Percentiles rank a stretch among this genome's conserved stretches.
phyloP scores from a whole-genome alignment of 225 moss, liverwort and hornwort species.

The Pleurozium schreberi region DNA sequence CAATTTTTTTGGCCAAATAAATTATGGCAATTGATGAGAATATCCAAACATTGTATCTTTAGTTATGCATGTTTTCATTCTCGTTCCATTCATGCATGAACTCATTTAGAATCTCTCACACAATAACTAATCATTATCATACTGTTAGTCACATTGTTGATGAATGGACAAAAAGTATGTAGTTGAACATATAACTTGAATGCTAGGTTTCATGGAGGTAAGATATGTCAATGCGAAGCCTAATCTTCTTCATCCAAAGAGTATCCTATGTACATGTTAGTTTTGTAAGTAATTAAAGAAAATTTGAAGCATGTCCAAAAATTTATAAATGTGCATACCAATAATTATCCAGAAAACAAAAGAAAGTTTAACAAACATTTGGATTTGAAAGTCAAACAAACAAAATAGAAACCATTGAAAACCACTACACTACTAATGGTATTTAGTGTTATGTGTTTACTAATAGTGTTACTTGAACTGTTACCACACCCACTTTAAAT shows the following conservation, averaged over 20 bases:
- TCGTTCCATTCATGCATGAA: background rate
- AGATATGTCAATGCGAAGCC: background rate
- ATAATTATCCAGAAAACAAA: background rate
- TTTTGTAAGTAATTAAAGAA: background rate
- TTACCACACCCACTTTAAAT: too few relatives aligned
- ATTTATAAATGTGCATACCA: background rate
- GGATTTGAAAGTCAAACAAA: background rate
- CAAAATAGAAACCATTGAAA: background rate
- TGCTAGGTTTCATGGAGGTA: background rate
- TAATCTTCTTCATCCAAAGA: background rate
- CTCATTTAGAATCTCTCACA: background rate
- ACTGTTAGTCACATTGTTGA: rapidly evolving
- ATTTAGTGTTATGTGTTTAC: too few relatives aligned
- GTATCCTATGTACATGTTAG: rapidly evolving
- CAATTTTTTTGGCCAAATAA: background rate
- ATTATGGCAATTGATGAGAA: background rate
- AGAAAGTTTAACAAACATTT: background rate
- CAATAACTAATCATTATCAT: too few relatives aligned
- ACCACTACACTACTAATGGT: too few relatives aligned
- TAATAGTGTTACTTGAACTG: too few relatives aligned
- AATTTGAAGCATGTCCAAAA: background rate
- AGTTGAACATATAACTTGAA: background rate
- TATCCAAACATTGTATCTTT: background rate
- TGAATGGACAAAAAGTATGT: background rate
- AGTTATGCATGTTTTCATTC: background rate